These are phyloP conservation scores for Coemansia reversa DNA, from an alignment of 192 early-diverging fungal species.

Conservation along the genomic window DNA sequence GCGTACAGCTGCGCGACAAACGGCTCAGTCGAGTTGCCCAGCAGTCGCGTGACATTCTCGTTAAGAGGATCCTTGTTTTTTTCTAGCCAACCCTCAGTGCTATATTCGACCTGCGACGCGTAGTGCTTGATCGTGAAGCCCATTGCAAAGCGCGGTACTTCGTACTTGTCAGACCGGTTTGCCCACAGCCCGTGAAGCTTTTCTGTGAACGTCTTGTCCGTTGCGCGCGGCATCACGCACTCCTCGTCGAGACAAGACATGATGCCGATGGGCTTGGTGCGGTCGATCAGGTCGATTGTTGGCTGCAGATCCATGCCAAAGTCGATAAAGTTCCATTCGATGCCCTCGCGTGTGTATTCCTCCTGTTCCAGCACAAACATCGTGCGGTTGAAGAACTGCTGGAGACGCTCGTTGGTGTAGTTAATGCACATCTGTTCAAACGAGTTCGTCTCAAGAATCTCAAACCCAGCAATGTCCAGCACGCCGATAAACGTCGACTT, in stretches of 20 bases:
- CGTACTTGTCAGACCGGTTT: slow-evolving; percentile 84
- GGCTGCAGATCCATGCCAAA: slow-evolving; percentile 97
- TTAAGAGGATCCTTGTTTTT: slow-evolving; percentile 99
- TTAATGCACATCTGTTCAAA: slow-evolving; percentile 99
- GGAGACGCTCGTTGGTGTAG: slow-evolving; percentile 97
- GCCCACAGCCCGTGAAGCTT: slow-evolving; percentile 91
- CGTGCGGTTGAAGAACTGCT: slow-evolving; percentile 99
- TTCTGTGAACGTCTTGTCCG: slow-evolving; percentile 91
- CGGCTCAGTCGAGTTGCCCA: slow-evolving; percentile 78
- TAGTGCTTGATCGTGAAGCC: slow-evolving; percentile 94
- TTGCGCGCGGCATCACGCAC: slow-evolving; percentile 95
- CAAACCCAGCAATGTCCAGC: slow-evolving; percentile 98
- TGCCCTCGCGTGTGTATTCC: slow-evolving; percentile 94
- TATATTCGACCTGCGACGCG: slow-evolving; percentile 94
- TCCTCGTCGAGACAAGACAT: slow-evolving; percentile 96
- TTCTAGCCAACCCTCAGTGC: slow-evolving; percentile 87
- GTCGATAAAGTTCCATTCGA: slow-evolving; percentile 98
- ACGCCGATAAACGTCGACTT: slow-evolving; percentile 93
- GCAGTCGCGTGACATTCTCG: slow-evolving; percentile 84
- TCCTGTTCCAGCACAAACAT: slow-evolving; percentile 99
- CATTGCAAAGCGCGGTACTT: slow-evolving; percentile 78
- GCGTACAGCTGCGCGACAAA: slow-evolving; percentile 80
- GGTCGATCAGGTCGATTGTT: slow-evolving; percentile 98
- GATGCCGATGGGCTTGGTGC: slow-evolving; percentile 94
- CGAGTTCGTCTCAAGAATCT: slow-evolving; percentile 96